Evolutionary conservation across 345 rosid species (phyloP).

Genomic region (Arabidopsis arenosa): DNA sequence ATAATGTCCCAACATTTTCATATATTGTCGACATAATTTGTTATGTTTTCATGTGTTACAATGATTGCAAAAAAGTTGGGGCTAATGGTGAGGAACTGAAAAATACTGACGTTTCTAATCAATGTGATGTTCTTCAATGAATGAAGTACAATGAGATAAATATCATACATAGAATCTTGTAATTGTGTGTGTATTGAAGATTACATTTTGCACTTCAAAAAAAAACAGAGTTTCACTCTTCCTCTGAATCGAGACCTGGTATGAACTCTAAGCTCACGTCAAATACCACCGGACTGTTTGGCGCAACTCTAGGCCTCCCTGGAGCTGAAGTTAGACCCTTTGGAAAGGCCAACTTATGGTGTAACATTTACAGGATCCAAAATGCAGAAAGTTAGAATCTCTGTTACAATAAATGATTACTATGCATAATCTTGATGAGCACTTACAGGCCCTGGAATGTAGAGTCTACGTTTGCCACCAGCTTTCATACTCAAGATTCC

Average conservation of each 20-base stretch:
- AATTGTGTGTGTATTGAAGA: not conserved
- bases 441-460: conserved; percentile 86
- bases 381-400: conserved; percentile 7
- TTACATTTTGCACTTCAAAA: not conserved
- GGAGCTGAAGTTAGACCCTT: conserved; percentile 91
- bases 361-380: conserved; percentile 12
- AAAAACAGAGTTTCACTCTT: conserved; percentile 45
- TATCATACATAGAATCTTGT: not conserved
- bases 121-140: conserved; percentile 7
- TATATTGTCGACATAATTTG: not conserved
- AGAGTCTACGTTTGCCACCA: conserved; percentile 93
- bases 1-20: not conserved
- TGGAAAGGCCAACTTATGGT: conserved; percentile 82
- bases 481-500: conserved; percentile 85
- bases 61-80: not conserved
- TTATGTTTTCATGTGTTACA: too few species aligned
- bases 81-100: not conserved
- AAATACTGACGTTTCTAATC: not conserved
- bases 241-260: conserved; percentile 86
- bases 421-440: not conserved
- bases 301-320: conserved; percentile 95
- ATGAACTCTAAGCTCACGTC: conserved; percentile 93
- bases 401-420: not conserved
- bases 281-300: conserved; percentile 83
- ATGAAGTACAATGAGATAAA: conserved; percentile 9